Evolutionary conservation across 2,329 filamentous ascomycete genomes (phyloP), one percentile per base, ranked within the genome.

Genomic region (Beauveria pseudobassiana): DNA sequence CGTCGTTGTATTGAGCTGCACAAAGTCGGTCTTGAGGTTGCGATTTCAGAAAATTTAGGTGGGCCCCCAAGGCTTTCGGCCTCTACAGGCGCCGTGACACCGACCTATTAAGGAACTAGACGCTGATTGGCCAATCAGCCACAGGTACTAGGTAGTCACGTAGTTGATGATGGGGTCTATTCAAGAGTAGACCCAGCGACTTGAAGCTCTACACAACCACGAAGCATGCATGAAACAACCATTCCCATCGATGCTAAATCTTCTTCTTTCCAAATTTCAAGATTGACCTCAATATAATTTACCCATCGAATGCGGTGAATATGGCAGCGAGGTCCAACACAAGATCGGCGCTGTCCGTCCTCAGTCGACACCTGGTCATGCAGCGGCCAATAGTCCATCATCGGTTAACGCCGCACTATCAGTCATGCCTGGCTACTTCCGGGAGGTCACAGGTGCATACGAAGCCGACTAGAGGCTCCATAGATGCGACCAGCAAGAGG

Each of bases 1-100:
- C 18, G 40, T 34, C 18, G 26, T 34, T 1, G 38, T 46, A 46
- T 38, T 5, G 38, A n/a, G 16, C 28, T 48, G 26, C 42, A 28
- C 59, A 61, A 49, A 49, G 45, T 48, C 20, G 51, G 42, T 18
- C 28, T n/a, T 43, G 49, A 63, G 40, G 59, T 59, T 59, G 45
- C 34, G 50, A 57, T 59, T 61, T 62, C 45, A 63, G 62, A 64
- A 64, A 62, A 55, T 64, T 64, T 60, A 56, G 59, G 63, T 62
- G 63, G 63, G 52, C n/a, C 54, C 18, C 16, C 42, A 20, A 49
- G 50, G 30, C 40, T 14, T 46, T 60, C 58, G 50, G 58, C 49
- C 50, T 34, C 28, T 60, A 20, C 58, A 60, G 42, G 42, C 58
- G 58, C 58, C 50, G 58, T 48, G 45, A 16, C 30, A 28, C 53